Evolutionary conservation across 2,329 filamentous ascomycete species (phyloP).

Genomic region (Scortechinia acanthostroma): DNA sequence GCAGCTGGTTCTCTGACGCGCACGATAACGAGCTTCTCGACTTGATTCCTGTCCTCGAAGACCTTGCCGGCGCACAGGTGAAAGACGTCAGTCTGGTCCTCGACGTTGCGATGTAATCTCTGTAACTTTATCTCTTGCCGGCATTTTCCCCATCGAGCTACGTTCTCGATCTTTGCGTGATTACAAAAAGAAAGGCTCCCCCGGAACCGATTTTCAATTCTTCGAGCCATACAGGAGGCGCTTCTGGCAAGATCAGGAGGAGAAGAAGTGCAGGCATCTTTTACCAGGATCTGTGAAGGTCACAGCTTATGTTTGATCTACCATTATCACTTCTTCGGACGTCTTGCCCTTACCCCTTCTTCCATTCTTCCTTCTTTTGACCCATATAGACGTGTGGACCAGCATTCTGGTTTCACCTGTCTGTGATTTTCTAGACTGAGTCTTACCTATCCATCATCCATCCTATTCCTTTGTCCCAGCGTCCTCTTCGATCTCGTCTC

Average conservation of each 20-base stretch:
- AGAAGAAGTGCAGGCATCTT: too few species aligned
- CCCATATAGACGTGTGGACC: too few species aligned
- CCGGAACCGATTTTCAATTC: too few species aligned
- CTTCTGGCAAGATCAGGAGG: too few species aligned
- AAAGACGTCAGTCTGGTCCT: constrained; percentile 95
- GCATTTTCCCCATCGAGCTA: too few species aligned
- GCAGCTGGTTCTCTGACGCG: constrained; percentile 99
- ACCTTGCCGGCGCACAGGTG: constrained; percentile 81
- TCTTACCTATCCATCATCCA: not conserved
- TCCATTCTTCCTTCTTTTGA: not conserved
- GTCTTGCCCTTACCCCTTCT: not conserved
- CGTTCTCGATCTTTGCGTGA: too few species aligned
- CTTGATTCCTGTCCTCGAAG: constrained; percentile 94
- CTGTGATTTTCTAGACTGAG: not conserved
- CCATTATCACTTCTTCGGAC: too few species aligned
- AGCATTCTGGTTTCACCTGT: not conserved
- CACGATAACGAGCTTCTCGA: constrained; percentile 98
- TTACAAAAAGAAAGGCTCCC: too few species aligned
- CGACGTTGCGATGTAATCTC: constrained; percentile 71
- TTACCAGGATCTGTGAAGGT: too few species aligned
- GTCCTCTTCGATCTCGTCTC: not conserved
- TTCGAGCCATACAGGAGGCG: too few species aligned
- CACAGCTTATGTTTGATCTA: too few species aligned
- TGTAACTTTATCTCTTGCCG: too few species aligned
- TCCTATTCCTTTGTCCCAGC: not conserved